phyloP scores from a whole-genome alignment of 1,284 basidiomycete species.

The Irpex lacteus region DNA sequence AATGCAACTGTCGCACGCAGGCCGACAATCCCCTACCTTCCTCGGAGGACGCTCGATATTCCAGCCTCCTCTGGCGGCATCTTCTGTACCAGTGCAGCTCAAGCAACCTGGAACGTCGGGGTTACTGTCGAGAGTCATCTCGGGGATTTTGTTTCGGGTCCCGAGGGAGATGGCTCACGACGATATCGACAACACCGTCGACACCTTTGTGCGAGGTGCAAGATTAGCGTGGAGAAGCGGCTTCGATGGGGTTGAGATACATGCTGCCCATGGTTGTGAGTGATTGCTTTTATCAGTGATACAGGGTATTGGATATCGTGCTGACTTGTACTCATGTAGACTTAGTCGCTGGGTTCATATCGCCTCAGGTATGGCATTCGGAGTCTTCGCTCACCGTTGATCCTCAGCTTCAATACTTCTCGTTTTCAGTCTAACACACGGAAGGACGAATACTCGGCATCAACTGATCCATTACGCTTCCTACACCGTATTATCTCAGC shows the following conservation, averaged over 20 bases:
- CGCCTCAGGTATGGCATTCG: conserved; percentile 54
- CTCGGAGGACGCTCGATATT: conserved; percentile 65
- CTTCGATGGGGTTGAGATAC: conserved; percentile 89
- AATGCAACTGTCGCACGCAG: conserved; percentile 86
- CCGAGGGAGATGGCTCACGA: conserved; percentile 58
- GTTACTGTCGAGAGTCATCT: conserved; percentile 11
- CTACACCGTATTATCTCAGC: conserved; percentile 61
- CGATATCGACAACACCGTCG: conserved; percentile 65
- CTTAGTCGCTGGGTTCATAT: conserved; percentile 83
- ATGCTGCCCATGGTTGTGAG: conserved; percentile 88
- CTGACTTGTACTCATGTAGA: conserved; percentile 44
- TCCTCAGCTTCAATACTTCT: not conserved
- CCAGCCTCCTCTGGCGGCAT: conserved; percentile 70
- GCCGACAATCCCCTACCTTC: conserved; percentile 80
- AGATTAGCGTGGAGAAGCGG: conserved; percentile 65
- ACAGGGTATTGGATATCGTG: not conserved
- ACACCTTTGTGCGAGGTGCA: conserved; percentile 72
- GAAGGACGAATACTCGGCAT: conserved; percentile 57
- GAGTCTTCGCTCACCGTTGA: not conserved
- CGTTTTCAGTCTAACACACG: conserved; percentile 70
- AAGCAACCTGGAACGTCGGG: conserved; percentile 20
- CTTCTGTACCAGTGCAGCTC: conserved; percentile 52
- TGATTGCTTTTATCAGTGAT: conserved; percentile 7
- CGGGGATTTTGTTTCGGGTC: conserved; percentile 50
- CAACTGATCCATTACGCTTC: conserved; percentile 53